Percentiles rank a stretch among this genome's conserved stretches.
These are phyloP conservation scores for Wickerhamomyces pijperi DNA, from an alignment of 805 yeast genomes.

Conservation along the genomic window DNA sequence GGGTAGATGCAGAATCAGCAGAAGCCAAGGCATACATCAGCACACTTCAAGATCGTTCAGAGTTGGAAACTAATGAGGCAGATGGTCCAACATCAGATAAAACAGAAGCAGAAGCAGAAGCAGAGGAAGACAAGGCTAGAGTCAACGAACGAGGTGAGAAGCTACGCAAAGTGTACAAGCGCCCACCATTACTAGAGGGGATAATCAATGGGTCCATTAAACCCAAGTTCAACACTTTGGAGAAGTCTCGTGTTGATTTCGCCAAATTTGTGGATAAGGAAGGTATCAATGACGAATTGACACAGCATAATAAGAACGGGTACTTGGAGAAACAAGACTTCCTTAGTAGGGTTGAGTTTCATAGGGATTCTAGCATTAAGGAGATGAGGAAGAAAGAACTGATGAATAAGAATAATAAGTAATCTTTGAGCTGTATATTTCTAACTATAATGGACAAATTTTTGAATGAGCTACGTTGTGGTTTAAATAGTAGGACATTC, in stretches of 20 bases:
- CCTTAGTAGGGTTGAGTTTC: conserved; percentile 56
- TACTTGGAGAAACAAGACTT: conserved; percentile 88
- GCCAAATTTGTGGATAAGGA: conserved; percentile 83
- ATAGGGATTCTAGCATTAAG: conserved; percentile 26
- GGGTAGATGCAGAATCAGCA: conserved; percentile 67
- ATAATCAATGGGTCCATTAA: conserved; percentile 60
- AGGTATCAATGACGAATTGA: conserved; percentile 75
- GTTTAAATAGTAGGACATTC: too few species aligned
- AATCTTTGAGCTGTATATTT: too few species aligned
- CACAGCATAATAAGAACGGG: conserved; percentile 76
- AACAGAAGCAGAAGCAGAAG: conserved; percentile 2
- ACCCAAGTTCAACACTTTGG: conserved; percentile 80
- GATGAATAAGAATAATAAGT: conserved; percentile 14
- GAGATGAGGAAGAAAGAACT: conserved; percentile 26
- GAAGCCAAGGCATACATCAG: conserved; percentile 77
- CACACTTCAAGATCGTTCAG: conserved; percentile 31
- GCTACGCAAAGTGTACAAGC: conserved; percentile 48
- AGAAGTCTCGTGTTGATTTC: conserved; percentile 91
- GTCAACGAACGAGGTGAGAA: conserved; percentile 21
- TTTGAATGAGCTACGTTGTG: too few species aligned
- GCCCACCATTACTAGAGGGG: conserved; percentile 68
- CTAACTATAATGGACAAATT: too few species aligned
- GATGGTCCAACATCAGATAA: conserved; percentile 9
- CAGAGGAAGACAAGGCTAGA: conserved; percentile 3
- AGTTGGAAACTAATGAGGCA: conserved; percentile 5